A percentile compares a stretch with the other conserved stretches of the same genome.
Evolutionary conservation across 805 yeast genomes (phyloP).

Genomic region (Yamadazyma nakazawae): DNA sequence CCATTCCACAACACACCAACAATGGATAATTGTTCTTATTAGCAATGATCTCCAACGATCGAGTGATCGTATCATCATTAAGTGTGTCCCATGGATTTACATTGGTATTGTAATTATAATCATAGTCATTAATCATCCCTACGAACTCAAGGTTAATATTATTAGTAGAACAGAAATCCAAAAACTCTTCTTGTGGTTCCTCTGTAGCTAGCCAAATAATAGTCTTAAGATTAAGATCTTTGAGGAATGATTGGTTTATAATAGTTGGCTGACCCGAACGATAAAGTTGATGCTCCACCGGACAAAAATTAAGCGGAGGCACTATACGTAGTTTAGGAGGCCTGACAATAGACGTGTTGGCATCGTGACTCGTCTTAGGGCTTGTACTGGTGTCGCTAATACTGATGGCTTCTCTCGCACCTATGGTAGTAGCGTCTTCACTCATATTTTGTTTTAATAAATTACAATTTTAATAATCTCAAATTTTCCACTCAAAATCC

Average conservation of each 20-base stretch:
- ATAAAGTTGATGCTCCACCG: slow-evolving; percentile 84
- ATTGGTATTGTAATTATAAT: slow-evolving; percentile 43
- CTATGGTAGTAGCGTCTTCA: background rate
- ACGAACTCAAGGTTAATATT: slow-evolving; percentile 77
- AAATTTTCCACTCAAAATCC: background rate
- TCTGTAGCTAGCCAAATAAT: slow-evolving; percentile 94
- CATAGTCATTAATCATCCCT: slow-evolving; percentile 67
- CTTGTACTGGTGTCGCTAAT: background rate
- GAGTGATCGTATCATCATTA: slow-evolving; percentile 74
- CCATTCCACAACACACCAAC: slow-evolving; percentile 97
- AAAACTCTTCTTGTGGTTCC: slow-evolving; percentile 86
- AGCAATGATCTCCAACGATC: slow-evolving; percentile 73
- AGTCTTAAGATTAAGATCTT: slow-evolving; percentile 68
- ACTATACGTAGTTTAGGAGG: slow-evolving; percentile 70
- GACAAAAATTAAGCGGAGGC: slow-evolving; percentile 94
- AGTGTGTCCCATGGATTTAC: slow-evolving; percentile 94
- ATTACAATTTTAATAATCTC: background rate
- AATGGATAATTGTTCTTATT: slow-evolving; percentile 76
- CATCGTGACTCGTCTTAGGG: background rate
- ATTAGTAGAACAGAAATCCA: slow-evolving; percentile 74
- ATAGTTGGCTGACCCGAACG: slow-evolving; percentile 94
- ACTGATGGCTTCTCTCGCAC: background rate
- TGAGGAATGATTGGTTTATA: slow-evolving; percentile 83
- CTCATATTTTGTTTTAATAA: background rate
- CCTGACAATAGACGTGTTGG: slow-evolving; percentile 24